These are phyloP conservation scores for Daldinia bambusicola DNA, from an alignment of 495 filamentous ascomycete genomes.

Conservation along the genomic window DNA sequence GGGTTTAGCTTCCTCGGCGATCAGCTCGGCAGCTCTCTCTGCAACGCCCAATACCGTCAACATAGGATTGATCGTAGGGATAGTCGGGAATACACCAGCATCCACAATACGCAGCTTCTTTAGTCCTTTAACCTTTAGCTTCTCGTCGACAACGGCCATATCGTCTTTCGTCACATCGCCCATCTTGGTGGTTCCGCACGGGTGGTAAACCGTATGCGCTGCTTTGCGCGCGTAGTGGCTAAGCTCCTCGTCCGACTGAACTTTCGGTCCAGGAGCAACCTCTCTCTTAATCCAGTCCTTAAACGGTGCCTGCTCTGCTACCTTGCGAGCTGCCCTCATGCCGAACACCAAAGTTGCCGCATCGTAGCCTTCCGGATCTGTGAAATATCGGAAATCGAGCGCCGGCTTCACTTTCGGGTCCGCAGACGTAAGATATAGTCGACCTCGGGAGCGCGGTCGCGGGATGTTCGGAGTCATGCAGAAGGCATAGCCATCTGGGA, in stretches of 20 bases:
- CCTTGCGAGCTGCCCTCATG: slow-evolving; percentile 73
- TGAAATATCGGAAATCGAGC: slow-evolving; percentile 90
- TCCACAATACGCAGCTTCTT: slow-evolving; percentile 67
- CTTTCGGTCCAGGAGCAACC: slow-evolving; percentile 75
- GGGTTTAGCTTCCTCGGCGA: slow-evolving; percentile 55
- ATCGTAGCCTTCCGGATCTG: slow-evolving; percentile 84
- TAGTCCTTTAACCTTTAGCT: slow-evolving; percentile 64
- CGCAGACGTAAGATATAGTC: slow-evolving; percentile 74
- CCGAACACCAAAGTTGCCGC: slow-evolving; percentile 84
- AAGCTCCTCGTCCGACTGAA: slow-evolving; percentile 76
- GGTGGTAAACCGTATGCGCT: slow-evolving; percentile 88
- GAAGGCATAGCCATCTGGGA: slow-evolving; percentile 78
- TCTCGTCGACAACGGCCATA: slow-evolving; percentile 69
- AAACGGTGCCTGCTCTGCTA: slow-evolving; percentile 77
- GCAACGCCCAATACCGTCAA: slow-evolving; percentile 72
- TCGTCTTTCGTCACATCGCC: slow-evolving; percentile 70
- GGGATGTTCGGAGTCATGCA: slow-evolving; percentile 95
- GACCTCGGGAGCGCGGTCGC: slow-evolving; percentile 77
- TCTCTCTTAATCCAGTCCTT: slow-evolving; percentile 82
- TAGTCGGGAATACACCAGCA: slow-evolving; percentile 68
- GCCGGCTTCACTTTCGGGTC: slow-evolving; percentile 80
- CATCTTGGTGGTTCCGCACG: slow-evolving; percentile 89
- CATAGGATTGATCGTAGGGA: slow-evolving; percentile 71
- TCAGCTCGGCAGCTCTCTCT: slow-evolving; percentile 71
- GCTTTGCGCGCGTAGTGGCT: slow-evolving; percentile 77